These are phyloP conservation scores for Ceratocystis diversiconidia DNA, from an alignment of 2,329 filamentous ascomycete genomes.

Conservation along the genomic window DNA sequence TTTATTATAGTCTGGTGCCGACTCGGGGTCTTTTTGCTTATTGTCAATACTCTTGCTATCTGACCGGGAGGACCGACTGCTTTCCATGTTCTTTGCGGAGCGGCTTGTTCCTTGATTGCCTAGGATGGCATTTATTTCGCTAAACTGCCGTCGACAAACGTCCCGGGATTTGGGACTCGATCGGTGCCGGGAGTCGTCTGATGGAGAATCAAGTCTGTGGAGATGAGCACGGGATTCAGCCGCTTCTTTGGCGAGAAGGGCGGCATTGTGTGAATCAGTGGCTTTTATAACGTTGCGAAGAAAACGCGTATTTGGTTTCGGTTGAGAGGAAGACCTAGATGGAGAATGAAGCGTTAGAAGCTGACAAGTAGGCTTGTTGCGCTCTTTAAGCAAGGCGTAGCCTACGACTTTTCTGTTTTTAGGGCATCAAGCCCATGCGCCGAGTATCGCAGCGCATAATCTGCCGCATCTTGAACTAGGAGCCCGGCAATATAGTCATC, in stretches of 20 bases:
- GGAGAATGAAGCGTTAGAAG: conserved; percentile 4
- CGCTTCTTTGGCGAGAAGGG: conserved; percentile 69
- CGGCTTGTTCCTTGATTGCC: conserved; percentile 22
- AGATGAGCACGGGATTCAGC: conserved; percentile 63
- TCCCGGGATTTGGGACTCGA: conserved; percentile 21
- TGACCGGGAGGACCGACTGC: not conserved
- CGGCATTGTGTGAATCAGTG: conserved; percentile 78
- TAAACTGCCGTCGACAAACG: conserved; percentile 39
- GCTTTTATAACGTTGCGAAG: conserved; percentile 76
- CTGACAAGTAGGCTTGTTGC: not conserved
- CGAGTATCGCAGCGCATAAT: conserved; percentile 60
- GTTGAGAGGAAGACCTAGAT: conserved; percentile 24
- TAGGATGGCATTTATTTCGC: conserved; percentile 45
- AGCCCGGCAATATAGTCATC: conserved; percentile 70
- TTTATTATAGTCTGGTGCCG: not conserved
- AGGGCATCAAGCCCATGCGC: conserved; percentile 59
- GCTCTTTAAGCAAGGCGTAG: too few species aligned
- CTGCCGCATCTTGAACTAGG: conserved; percentile 65
- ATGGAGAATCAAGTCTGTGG: conserved; percentile 40
- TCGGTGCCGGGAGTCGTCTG: conserved; percentile 32
- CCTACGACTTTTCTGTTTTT: conserved; percentile 34
- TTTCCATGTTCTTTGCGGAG: conserved; percentile 15
- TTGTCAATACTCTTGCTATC: conserved; percentile 16
- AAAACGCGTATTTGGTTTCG: conserved; percentile 86
- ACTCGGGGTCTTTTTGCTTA: conserved; percentile 15